Evolutionary conservation across 78 protist species (phyloP).

Genomic region (Dictyostelium capitatum): DNA sequence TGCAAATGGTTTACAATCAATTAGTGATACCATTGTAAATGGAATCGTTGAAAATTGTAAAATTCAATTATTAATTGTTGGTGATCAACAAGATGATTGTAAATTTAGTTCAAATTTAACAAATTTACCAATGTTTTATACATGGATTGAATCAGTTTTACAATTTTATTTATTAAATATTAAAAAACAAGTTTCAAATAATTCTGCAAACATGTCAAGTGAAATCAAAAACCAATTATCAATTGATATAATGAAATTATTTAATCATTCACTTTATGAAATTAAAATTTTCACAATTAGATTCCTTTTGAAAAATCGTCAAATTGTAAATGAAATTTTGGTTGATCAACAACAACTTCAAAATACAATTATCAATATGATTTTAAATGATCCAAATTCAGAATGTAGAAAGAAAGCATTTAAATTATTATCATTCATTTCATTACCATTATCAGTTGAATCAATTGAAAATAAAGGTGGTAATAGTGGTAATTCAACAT

Average conservation of each 20-base stretch:
- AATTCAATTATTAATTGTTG: neutral
- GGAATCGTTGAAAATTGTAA: neutral
- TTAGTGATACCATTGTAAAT: neutral
- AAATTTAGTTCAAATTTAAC: neutral
- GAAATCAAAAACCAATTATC: neutral
- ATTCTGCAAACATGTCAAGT: neutral
- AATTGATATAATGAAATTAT: neutral
- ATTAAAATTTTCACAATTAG: slow-evolving; percentile 36
- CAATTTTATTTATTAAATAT: neutral
- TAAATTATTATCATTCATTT: slow-evolving; percentile 12
- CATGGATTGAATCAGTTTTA: neutral
- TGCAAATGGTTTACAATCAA: neutral
- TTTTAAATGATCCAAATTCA: slow-evolving; percentile 23
- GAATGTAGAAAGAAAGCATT: slow-evolving; percentile 28
- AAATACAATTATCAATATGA: neutral
- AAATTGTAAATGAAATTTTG: neutral
- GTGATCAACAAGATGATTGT: neutral
- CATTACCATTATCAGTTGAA: slow-evolving; percentile 22
- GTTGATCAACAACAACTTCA: slow-evolving; percentile 35
- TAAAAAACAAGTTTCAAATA: neutral
- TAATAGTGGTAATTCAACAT: neutral
- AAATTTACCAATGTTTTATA: slow-evolving; percentile 27
- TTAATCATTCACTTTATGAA: slow-evolving; percentile 34
- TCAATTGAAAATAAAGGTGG: neutral
- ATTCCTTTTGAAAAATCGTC: slow-evolving; percentile 29